Evolutionary conservation across 1,284 basidiomycete genomes (phyloP).

Genomic region (Rugosomyces carneus): DNA sequence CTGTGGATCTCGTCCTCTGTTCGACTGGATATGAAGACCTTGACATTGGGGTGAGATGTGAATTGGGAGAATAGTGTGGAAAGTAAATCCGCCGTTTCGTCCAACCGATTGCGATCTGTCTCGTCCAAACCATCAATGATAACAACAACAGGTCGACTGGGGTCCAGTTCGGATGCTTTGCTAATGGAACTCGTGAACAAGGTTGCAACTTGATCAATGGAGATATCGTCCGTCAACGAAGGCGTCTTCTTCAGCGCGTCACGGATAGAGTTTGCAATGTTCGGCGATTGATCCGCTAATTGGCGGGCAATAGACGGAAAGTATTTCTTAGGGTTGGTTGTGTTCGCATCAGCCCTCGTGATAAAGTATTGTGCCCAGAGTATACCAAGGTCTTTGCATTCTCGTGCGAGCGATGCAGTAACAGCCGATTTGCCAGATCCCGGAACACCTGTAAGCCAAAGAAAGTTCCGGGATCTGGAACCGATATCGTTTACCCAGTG

Average conservation of each 20-base stretch:
- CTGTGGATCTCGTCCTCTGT: not conserved
- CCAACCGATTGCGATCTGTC: conserved; percentile 6
- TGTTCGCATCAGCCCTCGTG: conserved; percentile 7
- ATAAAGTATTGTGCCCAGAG: conserved; percentile 15
- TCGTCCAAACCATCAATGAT: conserved; percentile 15
- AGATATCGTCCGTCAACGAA: conserved; percentile 10
- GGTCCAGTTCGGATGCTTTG: conserved; percentile 4
- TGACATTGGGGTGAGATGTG: not conserved
- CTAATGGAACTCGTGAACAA: conserved; percentile 10
- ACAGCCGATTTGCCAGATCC: conserved; percentile 16
- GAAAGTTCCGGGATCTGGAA: conserved; percentile 1
- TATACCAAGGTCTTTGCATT: conserved; percentile 6
- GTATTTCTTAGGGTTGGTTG: conserved; percentile 8
- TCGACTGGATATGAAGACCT: not conserved
- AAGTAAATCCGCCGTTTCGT: conserved; percentile 8
- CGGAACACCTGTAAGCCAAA: conserved; percentile 14
- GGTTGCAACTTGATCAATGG: conserved; percentile 7
- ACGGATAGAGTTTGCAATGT: conserved; percentile 2
- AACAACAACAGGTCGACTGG: conserved; percentile 8
- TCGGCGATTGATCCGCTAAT: conserved; percentile 1
- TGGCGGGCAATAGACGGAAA: conserved; percentile 10
- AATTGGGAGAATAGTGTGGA: conserved; percentile 7
- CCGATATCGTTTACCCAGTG: conserved; percentile 9
- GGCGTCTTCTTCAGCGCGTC: conserved; percentile 1
- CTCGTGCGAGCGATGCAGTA: conserved; percentile 11